Evolutionary conservation across 2,329 filamentous ascomycete species (phyloP), one percentile per base, ranked within the genome.

Genomic region (Uncinocarpus reesii): DNA sequence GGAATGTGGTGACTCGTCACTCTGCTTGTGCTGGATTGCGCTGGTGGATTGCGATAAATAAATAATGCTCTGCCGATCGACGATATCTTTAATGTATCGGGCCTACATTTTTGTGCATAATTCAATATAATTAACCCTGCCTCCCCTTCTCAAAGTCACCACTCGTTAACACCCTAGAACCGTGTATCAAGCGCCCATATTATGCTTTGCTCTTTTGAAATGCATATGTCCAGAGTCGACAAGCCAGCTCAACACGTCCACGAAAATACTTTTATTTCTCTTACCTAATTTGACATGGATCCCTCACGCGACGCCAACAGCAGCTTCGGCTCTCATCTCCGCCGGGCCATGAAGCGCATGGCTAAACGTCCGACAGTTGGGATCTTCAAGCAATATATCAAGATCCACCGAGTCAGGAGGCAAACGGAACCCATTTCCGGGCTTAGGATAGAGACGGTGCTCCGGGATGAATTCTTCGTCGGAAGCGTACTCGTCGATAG

Each of bases 371-470:
- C 70, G 67, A 55, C 72, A 73, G 20, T 65, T 58, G 34, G 75
- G 72, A 42, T 79, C 76, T 55, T 83, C 80, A 6, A 79, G 73
- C 20, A 84, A 61, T 67, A 80, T 81, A 49, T 78, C 71, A 32
- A 80, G 56, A 58, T 83, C 79, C 21, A 78, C 73, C 15, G 70
- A 70, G 54, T 81, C 76, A 0, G 73, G 71, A 5, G 74, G 71
- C 16, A 83, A 58, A 20, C 70, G 73, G 23, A 84, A 66, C 1
- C 81, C 80, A 47, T 80, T 73, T 1, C 80, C 81, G 5, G 80
- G 69, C 53, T 74, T 75, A 0, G 80, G 80, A 55, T 83, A 83
- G 36, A 80, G 71, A 23, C 77, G 73, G 56, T 80, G 78, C 38
- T 76, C 74, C 29, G 70, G 67, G 40, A 78, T 73, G 52, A 75